Evolutionary conservation across 441 rosid genomes (phyloP).

Genomic region (Pelargonium myrrhifolium): DNA sequence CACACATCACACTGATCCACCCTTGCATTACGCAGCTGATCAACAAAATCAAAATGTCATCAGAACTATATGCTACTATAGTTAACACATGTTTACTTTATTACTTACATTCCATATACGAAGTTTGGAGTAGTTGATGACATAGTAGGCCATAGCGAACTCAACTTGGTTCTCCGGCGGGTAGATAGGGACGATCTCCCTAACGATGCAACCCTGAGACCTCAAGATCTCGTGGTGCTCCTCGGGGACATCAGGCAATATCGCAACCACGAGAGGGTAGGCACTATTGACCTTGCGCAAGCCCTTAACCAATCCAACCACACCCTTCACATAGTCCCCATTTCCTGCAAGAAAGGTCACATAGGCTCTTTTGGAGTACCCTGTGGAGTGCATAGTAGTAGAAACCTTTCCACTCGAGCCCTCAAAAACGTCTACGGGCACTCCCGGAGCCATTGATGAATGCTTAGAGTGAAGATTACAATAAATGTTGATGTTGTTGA

Average conservation of each 20-base stretch:
- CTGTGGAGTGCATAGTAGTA: neutral
- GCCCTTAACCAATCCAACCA: constrained; percentile 26
- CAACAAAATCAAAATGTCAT: neutral
- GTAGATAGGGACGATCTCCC: constrained; percentile 47
- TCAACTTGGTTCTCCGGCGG: constrained; percentile 48
- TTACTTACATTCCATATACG: constrained; percentile 71
- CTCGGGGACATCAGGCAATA: constrained; percentile 25
- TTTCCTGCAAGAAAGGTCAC: constrained; percentile 25
- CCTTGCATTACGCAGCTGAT: neutral
- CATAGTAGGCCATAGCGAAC: constrained; percentile 58
- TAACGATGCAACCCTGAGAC: constrained; percentile 46
- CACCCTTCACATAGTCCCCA: constrained; percentile 26
- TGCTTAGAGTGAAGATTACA: constrained; percentile 8
- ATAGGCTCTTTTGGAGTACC: constrained; percentile 14
- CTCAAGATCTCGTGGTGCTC: constrained; percentile 43
- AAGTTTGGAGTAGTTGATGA: constrained; percentile 63
- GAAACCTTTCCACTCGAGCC: constrained; percentile 26
- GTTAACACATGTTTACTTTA: constrained; percentile 17
- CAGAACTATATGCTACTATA: neutral
- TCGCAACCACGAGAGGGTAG: constrained; percentile 23
- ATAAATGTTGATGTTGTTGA: constrained; percentile 12
- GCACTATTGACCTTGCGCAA: constrained; percentile 21
- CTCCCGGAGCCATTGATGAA: constrained; percentile 38
- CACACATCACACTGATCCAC: neutral
- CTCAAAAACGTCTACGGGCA: constrained; percentile 19